These are phyloP conservation scores for Singerocomus inundabilis DNA, from an alignment of 1,284 basidiomycete species.

Conservation along the genomic window DNA sequence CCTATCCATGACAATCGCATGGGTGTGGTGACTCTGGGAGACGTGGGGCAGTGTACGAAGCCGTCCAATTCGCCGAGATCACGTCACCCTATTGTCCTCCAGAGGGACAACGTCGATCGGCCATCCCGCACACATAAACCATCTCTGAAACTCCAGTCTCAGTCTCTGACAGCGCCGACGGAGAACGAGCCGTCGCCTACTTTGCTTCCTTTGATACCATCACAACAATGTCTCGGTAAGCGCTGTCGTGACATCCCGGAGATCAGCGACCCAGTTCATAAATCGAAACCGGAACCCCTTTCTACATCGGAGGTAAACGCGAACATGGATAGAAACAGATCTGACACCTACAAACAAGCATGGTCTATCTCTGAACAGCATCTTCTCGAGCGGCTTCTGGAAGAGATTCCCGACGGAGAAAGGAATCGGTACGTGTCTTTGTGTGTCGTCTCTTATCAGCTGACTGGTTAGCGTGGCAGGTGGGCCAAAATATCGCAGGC, in stretches of 20 bases:
- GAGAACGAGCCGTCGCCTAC: conserved; percentile 13
- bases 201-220: conserved; percentile 9
- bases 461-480: conserved; percentile 36
- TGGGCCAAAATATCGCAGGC: conserved; percentile 78
- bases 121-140: conserved; percentile 32
- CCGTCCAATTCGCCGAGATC: conserved; percentile 1
- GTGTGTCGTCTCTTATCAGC: conserved; percentile 3
- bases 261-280: conserved; percentile 10
- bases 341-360: conserved; percentile 74
- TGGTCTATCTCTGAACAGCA: conserved; percentile 76
- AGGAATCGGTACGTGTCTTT: conserved; percentile 56
- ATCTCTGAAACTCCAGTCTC: conserved; percentile 34
- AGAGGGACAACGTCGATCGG: conserved; percentile 8
- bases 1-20: conserved; percentile 15
- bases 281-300: conserved; percentile 20
- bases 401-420: conserved; percentile 74
- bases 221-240: conserved; percentile 25
- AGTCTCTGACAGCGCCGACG: conserved; percentile 8
- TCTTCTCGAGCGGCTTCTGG: conserved; percentile 64
- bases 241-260: conserved; percentile 26
- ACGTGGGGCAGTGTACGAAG: conserved; percentile 2
- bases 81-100: conserved; percentile 3
- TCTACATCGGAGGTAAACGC: conserved; percentile 18
- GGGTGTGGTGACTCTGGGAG: conserved; percentile 1
- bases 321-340: conserved; percentile 43